phyloP scores from a whole-genome alignment of 495 filamentous ascomycete species.

The Platismatia glauca region DNA sequence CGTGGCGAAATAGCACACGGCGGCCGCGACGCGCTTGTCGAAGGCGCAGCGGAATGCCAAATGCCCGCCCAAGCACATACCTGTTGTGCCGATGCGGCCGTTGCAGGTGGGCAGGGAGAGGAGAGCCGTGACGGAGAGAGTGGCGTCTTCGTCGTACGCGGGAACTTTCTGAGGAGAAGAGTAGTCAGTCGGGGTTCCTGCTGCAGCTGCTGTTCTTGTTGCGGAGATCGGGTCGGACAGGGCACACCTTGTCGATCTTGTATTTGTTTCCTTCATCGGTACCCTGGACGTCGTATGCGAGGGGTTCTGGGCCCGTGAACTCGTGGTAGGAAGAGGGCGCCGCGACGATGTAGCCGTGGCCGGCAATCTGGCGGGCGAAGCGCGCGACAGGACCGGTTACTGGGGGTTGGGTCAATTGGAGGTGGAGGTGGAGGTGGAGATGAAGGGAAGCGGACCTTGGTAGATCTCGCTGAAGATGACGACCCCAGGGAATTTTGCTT shows the following conservation, averaged over 20 bases:
- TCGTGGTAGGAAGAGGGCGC: constrained; percentile 90
- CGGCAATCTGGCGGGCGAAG: constrained; percentile 85
- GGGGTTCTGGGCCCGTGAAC: constrained; percentile 75
- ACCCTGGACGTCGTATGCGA: constrained; percentile 79
- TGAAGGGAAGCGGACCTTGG: constrained; percentile 52
- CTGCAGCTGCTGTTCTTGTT: too few species aligned
- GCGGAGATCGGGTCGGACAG: background rate
- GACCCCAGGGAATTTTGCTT: constrained; percentile 85
- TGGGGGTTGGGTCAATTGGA: constrained; percentile 28
- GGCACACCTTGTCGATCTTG: constrained; percentile 65
- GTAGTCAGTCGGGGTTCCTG: background rate
- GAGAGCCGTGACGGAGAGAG: constrained; percentile 63
- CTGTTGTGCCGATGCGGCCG: constrained; percentile 75
- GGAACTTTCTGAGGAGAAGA: constrained; percentile 53
- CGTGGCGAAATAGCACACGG: constrained; percentile 86
- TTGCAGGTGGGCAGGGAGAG: constrained; percentile 71
- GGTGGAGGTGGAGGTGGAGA: background rate
- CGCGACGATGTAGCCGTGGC: constrained; percentile 88
- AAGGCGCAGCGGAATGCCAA: constrained; percentile 76
- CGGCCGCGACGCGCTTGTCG: constrained; percentile 64
- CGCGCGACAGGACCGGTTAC: constrained; percentile 88
- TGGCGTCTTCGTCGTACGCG: constrained; percentile 84
- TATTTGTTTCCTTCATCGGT: constrained; percentile 81
- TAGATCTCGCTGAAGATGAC: constrained; percentile 94
- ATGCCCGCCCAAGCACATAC: constrained; percentile 95